A percentile compares a stretch with the other conserved stretches of the same genome.
Evolutionary conservation across 106 monocot species (phyloP).

Genomic region (Dendrobium catenatum): DNA sequence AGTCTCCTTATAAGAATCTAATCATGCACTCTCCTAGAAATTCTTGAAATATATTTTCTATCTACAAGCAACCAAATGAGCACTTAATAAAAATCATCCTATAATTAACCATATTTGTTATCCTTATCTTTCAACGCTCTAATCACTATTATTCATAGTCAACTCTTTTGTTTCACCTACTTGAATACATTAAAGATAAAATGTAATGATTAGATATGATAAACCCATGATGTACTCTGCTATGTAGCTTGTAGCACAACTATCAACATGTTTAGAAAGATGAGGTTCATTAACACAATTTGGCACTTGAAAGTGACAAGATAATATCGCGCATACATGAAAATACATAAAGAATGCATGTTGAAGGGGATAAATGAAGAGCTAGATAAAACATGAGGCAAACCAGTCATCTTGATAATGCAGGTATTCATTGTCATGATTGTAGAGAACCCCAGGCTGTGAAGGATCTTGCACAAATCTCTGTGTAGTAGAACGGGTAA

Average conservation of each 20-base stretch:
- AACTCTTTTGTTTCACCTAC: no score
- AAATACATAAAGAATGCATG: background rate
- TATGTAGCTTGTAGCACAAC: background rate
- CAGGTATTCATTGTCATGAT: conserved; percentile 97
- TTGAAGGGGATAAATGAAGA: background rate
- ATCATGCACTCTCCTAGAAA: no score
- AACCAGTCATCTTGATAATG: conserved; percentile 99
- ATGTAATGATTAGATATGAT: background rate
- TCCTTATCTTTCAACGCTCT: no score
- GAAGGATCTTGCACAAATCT: conserved; percentile 80
- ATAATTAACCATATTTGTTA: no score
- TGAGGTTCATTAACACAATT: background rate
- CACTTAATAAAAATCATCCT: no score
- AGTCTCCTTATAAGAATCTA: no score
- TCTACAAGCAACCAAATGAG: no score
- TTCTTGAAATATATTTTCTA: no score
- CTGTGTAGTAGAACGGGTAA: conserved; percentile 72
- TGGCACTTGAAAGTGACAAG: background rate
- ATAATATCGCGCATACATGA: background rate
- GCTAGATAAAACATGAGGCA: background rate
- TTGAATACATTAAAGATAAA: no score
- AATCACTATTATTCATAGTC: no score
- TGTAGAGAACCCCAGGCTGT: conserved; percentile 79
- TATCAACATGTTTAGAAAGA: background rate
- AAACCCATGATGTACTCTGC: background rate